Base-by-base conservation (phyloP, 2,329 filamentous ascomycete genomes). In the Verticillium zaregamsianum region DNA sequence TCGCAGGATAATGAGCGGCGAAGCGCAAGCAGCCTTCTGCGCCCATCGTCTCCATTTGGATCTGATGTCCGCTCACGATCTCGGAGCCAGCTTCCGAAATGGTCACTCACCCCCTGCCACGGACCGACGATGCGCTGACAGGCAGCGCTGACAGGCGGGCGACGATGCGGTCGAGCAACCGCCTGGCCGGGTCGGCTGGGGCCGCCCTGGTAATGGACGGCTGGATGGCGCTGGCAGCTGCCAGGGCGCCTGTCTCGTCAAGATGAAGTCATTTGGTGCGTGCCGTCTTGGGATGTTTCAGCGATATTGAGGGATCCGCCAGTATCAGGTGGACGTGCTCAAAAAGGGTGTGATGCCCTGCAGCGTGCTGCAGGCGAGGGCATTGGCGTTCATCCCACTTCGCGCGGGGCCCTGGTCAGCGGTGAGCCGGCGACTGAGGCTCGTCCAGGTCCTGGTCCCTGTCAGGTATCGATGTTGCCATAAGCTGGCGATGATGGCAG, bases 191-290 rank as follows among this genome's bases (percentile, higher is more conserved):
- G 61, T 59, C 62, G 33, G 39, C 49, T 31, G 57, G 37, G 58
- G 45, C 45, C 49, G 61, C 60, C 57, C 54, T 54, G 54, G 62
- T 32, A 49, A 17, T 28, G 20, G 23, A n/a, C 11, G 28, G 31
- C 20, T 56, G 20, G 40, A 37, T 39, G 28, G 35, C 54, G 40
- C 57, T 55, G 23, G 31, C 55, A 35, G 33, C n/a, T 33, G 57
- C 57, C 57, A 45, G 37, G 28, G 57, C 37, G 25, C 37, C 37
- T 58, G 37, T 25, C 35, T 32, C 33, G 55, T 23, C 28, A 55
- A 58, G 62, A 59, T 61, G 60, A 62, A 62, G 62, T 64, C 62
- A 65, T 65, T 62, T 65, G 59, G 62, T 59, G 45, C 40, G 60
- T 61, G 45, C 56, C 45, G 52, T 61, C 56, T 55, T 57, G 59